phyloP scores from a whole-genome alignment of 2,329 filamentous ascomycete genomes.

The Penicillium sp. region DNA sequence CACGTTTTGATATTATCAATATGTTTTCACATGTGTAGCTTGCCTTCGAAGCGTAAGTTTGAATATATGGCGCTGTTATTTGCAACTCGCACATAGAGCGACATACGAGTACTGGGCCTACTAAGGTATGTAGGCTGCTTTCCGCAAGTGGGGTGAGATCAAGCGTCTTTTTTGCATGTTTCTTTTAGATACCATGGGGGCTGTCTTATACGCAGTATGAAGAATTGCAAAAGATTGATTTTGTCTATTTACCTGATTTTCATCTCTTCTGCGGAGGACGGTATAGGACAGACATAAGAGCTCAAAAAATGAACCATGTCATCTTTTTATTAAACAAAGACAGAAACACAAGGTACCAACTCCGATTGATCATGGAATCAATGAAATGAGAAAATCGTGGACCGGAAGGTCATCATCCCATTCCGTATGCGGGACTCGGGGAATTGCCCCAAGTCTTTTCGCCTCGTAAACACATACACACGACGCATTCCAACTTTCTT shows the following conservation, averaged over 20 bases:
- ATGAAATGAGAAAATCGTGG: constrained; percentile 39
- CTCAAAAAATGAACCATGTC: constrained; percentile 29
- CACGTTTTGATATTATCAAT: constrained; percentile 1
- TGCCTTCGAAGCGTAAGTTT: not conserved
- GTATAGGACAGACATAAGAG: constrained; percentile 15
- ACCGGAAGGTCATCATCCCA: constrained; percentile 33
- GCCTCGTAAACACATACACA: constrained; percentile 41
- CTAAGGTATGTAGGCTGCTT: not conserved
- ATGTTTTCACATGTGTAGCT: not conserved
- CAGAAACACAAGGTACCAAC: constrained; percentile 39
- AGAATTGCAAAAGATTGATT: constrained; percentile 27
- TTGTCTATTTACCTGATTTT: constrained; percentile 29
- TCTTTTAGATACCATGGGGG: not conserved
- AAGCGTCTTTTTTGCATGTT: too few relatives aligned
- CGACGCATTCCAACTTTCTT: constrained; percentile 28
- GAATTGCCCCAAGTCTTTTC: constrained; percentile 28
- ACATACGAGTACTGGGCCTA: not conserved
- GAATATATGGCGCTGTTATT: not conserved
- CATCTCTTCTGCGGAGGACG: constrained; percentile 14
- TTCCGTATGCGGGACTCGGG: constrained; percentile 30
- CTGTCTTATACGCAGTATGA: constrained; percentile 1
- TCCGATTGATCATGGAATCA: constrained; percentile 42
- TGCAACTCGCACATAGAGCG: not conserved
- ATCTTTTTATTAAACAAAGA: constrained; percentile 38
- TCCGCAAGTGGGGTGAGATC: too few relatives aligned